Base-by-base conservation (phyloP, 148 eudicot species). In the Spergularia bocconei region DNA sequence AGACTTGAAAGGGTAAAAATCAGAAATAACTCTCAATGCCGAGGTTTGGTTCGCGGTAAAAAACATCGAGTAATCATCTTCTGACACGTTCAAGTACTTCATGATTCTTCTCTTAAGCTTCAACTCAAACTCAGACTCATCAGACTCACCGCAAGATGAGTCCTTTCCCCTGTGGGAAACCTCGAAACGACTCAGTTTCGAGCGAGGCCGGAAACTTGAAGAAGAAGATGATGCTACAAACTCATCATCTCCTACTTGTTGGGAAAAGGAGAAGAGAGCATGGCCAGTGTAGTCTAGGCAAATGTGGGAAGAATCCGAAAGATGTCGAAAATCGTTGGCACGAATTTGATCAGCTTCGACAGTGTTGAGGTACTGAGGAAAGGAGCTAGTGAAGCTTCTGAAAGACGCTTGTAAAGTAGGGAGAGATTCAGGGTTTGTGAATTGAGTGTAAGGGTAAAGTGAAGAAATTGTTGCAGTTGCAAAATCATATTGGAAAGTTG, bases 221-320 rank as follows among this genome's bases (percentile, higher is more conserved):
- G 88, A 77, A 0, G 88, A 64, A 67, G 89, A 82, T 41, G 89
- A 82, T 41, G 89, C 76, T 55, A 33, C 25, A 48, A 50, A 71
- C 47, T 80, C 69, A 48, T 51, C 51, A 13, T 54, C 52, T 23
- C 71, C 77, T 11, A 76, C 78, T 67, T 84, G 33, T 53, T 81
- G 83, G 2, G 78, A 19, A 13, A 15, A 83, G 0, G 94, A 87
- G 71, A 91, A 91, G 58, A 93, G 89, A 20, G 94, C 85, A 63
- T 89, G 87, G 14, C 98, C 98, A 16, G 54, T 55, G 69, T 91
- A 91, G 75, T 93, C 98, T n/a, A 91, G 88, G 50, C 90, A 91
- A 20, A 87, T 91, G 47, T 78, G 86, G 58, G 82, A 81, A 0
- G 87, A 76, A 33, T 38, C 29, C 13, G 82, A 70, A n/a, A 91